phyloP scores from a whole-genome alignment of 1,139 yeast genomes.

The Magnusiomyces tetraspermus region DNA sequence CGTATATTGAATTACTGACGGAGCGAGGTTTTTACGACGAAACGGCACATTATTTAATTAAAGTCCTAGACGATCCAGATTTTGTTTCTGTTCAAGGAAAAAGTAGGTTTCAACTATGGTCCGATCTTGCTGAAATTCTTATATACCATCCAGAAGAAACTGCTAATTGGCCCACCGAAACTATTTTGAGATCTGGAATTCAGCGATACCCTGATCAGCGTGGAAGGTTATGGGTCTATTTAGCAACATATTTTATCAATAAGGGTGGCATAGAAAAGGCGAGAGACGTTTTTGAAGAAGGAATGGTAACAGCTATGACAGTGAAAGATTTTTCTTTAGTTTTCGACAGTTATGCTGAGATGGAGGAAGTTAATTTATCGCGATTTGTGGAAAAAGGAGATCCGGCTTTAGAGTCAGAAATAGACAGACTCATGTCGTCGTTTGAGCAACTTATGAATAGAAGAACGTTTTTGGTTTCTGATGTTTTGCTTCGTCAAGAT shows the following conservation, averaged over 20 bases:
- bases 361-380: slow-evolving; percentile 46
- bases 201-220: slow-evolving; percentile 52
- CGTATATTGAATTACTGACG: slow-evolving; percentile 24
- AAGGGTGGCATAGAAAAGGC: slow-evolving; percentile 36
- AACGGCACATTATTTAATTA: slow-evolving; percentile 28
- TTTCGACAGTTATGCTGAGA: slow-evolving; percentile 55
- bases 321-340: slow-evolving; percentile 55
- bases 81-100: slow-evolving; percentile 33
- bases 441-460: slow-evolving; percentile 50
- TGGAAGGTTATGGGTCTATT: slow-evolving; percentile 41
- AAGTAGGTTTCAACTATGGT: slow-evolving; percentile 39
- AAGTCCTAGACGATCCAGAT: slow-evolving; percentile 29
- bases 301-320: slow-evolving; percentile 39
- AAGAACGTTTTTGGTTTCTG: slow-evolving; percentile 52
- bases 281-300: slow-evolving; percentile 42
- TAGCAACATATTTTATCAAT: slow-evolving; percentile 43
- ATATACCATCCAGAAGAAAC: slow-evolving; percentile 26
- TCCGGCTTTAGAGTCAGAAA: slow-evolving; percentile 25
- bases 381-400: slow-evolving; percentile 32
- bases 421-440: slow-evolving; percentile 40
- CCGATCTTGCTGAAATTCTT: slow-evolving; percentile 41
- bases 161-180: slow-evolving; percentile 27
- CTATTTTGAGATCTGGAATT: slow-evolving; percentile 35
- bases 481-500: slow-evolving; percentile 56
- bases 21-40: slow-evolving; percentile 23